Conservation (phyloP, 345 rosid species). For the Laguncularia racemosa region DNA sequence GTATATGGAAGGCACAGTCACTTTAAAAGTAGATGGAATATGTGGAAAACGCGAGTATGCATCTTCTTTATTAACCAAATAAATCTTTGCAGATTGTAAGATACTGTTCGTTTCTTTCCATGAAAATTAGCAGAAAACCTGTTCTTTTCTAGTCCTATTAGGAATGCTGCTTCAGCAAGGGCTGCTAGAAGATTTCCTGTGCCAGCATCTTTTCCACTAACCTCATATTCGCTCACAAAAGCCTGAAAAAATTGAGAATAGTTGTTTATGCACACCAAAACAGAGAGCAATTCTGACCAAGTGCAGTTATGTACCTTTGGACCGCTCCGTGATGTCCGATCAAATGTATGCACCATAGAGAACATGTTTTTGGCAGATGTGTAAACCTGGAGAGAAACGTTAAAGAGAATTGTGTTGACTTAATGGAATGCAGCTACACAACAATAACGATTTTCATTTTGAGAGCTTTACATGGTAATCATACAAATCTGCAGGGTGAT, state of each 20-base stretch:
- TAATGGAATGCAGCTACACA: too few species aligned
- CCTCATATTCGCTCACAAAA: slow-evolving; percentile 96
- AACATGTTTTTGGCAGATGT: slow-evolving; percentile 66
- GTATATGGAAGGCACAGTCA: too few species aligned
- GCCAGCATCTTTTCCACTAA: slow-evolving; percentile 83
- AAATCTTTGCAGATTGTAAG: too few species aligned
- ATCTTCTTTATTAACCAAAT: too few species aligned
- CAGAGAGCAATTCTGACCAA: not conserved
- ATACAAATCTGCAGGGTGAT: slow-evolving; percentile 87
- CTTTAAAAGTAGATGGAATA: too few species aligned
- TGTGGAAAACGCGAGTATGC: too few species aligned
- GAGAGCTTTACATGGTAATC: slow-evolving; percentile 64
- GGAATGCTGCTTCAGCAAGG: slow-evolving; percentile 90
- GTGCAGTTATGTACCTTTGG: slow-evolving; percentile 51
- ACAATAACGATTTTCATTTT: not conserved
- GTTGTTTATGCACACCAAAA: not conserved
- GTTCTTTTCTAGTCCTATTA: slow-evolving; percentile 89
- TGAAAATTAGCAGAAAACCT: slow-evolving; percentile 31
- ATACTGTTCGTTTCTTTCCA: too few species aligned
- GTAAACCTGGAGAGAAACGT: slow-evolving; percentile 37
- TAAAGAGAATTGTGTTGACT: too few species aligned
- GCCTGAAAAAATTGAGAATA: slow-evolving; percentile 40
- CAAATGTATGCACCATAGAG: slow-evolving; percentile 59
- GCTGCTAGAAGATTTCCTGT: slow-evolving; percentile 84
- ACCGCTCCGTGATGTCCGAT: slow-evolving; percentile 61